These are phyloP conservation scores for Colletotrichum agaves DNA, from an alignment of 2,329 filamentous ascomycete genomes.

Conservation along the genomic window DNA sequence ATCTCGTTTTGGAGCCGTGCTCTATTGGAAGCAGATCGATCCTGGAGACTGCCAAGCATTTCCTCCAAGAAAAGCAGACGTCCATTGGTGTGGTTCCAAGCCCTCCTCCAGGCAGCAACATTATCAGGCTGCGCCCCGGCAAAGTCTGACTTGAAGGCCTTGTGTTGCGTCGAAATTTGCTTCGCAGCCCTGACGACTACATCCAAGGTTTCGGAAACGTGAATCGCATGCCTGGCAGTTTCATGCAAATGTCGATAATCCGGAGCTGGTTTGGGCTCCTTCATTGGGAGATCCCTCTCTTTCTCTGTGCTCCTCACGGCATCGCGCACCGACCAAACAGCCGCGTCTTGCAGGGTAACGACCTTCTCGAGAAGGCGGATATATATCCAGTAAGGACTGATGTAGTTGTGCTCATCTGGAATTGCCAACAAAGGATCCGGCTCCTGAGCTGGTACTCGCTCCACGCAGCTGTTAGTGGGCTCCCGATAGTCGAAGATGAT, in stretches of 20 bases:
- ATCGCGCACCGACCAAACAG: conserved; percentile 54
- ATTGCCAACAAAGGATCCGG: conserved; percentile 6
- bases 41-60: conserved; percentile 48
- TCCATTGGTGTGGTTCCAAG: conserved; percentile 42
- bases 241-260: conserved; percentile 53
- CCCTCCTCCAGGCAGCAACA: not conserved
- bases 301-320: conserved; percentile 49
- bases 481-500: conserved; percentile 46
- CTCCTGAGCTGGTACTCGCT: conserved; percentile 17
- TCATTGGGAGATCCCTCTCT: not conserved
- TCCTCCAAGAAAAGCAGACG: conserved; percentile 48
- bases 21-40: conserved; percentile 52
- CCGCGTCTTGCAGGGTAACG: conserved; percentile 45
- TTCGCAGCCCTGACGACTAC: conserved; percentile 47
- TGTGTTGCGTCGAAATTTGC: conserved; percentile 48
- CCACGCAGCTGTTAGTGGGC: conserved; percentile 12
- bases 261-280: conserved; percentile 41
- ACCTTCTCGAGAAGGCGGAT: conserved; percentile 45
- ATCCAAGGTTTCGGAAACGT: conserved; percentile 55
- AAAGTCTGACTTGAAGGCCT: conserved; percentile 20
- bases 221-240: conserved; percentile 55
- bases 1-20: conserved; percentile 65
- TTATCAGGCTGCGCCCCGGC: not conserved
- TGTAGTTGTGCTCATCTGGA: conserved; percentile 7
- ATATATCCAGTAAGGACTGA: conserved; percentile 52